Evolutionary conservation across 2,329 filamentous ascomycete species (phyloP), one percentile per base, ranked within the genome.

Genomic region (Rachicladosporium sp.): DNA sequence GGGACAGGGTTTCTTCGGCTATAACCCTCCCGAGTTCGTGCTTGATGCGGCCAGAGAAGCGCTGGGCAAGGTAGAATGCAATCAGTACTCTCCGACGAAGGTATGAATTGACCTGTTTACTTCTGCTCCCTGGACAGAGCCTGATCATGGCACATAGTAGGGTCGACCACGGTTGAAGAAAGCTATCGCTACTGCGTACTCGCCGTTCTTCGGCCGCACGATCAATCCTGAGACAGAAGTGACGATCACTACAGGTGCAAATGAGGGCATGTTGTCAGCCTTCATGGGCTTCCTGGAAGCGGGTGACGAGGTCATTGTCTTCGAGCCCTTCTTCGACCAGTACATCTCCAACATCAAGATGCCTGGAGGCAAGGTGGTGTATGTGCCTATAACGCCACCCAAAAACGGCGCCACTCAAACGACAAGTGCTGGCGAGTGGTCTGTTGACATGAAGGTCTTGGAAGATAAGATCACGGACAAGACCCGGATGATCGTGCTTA

Each of bases 311-410:
- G 91, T 95, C 49, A 95, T 98, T 50, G 75, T 98, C 41, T 95
- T 98, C 59, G 91, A 98, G 67, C 91, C 91, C 8, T 98, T 95
- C 66, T 98, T 96, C 59, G 91, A 98, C 64, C 91, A 98, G 78
- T 93, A 96, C 61, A 93, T 98, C 50, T 87, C 81, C 69, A 98
- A 98, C 64, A 96, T 98, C 48, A 83, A 95, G 63, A 96, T 98
- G 88, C 80, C 91, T 1, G 91, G 91, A 37, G 91, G 91, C 50
- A 93, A 81, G 58, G 85, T 96, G 47, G 81, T 89, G 51, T 96
- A 95, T 58, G 89, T 96, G 15, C 88, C 91, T 10, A 70, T 98
- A 58, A 83, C 91, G 46, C 89, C 91, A 21, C 91, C 91, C 7
- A 71, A 74, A 47, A 78, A 86, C 5, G 63, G 66, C 27, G 63